phyloP scores from a whole-genome alignment of 2,329 filamentous ascomycete genomes.

The Sclerotinia minor region DNA sequence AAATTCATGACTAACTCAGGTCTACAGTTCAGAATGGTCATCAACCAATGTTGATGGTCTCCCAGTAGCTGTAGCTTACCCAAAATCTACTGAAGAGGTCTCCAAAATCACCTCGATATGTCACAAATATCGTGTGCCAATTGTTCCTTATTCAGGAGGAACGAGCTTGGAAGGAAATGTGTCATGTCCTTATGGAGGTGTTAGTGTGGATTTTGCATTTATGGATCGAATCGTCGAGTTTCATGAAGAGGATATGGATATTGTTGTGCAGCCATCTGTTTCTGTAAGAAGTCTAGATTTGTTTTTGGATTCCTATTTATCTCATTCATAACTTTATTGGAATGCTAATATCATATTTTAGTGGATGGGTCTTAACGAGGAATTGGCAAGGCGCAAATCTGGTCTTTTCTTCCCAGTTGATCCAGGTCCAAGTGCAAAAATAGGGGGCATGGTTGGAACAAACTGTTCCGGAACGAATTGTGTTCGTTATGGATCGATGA shows the following conservation, averaged over 20 bases:
- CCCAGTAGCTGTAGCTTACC: conserved; percentile 65
- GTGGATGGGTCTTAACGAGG: conserved; percentile 87
- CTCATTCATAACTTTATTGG: background rate
- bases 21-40: conserved; percentile 58
- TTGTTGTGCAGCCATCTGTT: conserved; percentile 87
- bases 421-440: conserved; percentile 68
- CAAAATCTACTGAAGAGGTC: conserved; percentile 60
- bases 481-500: conserved; percentile 82
- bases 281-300: conserved; percentile 43
- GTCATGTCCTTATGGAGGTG: conserved; percentile 79
- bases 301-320: background rate
- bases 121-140: conserved; percentile 75
- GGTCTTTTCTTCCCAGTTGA: conserved; percentile 91
- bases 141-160: conserved; percentile 81
- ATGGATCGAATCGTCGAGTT: conserved; percentile 83
- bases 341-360: background rate
- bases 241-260: conserved; percentile 86
- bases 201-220: conserved; percentile 84
- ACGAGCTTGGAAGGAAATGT: conserved; percentile 89
- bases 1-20: background rate
- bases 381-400: conserved; percentile 64
- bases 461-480: conserved; percentile 78
- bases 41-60: conserved; percentile 59
- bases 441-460: conserved; percentile 81
- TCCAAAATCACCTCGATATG: conserved; percentile 66